Evolutionary conservation across 2,329 filamentous ascomycete genomes (phyloP), one percentile per base, ranked within the genome.

Genomic region (Berkeleyomyces basicola): DNA sequence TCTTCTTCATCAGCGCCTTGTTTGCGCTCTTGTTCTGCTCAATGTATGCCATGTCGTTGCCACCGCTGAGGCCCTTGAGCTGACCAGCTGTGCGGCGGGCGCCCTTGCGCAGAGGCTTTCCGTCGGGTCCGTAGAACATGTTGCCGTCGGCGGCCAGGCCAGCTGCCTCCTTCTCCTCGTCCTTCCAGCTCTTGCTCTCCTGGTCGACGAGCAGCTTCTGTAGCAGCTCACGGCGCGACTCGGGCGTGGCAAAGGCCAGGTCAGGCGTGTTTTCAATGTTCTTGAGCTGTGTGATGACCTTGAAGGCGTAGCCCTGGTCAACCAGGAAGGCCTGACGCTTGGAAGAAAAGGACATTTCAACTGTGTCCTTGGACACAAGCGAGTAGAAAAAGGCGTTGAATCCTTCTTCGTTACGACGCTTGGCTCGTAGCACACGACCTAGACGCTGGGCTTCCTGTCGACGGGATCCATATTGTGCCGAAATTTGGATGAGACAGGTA

Each of bases 371-470:
- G 4, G 89, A 95, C 3, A 99, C 93, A 0, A 99, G 81, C 0
- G 90, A 95, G 75, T 99, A 99, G 77, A 99, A 99, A 74, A 97
- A 99, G 0, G 93, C 93, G 71, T 99, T 99, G 74, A 99, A 99
- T 6, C 93, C 93, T 72, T 97, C 93, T 68, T 99, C 93, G 69
- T 96, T 97, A 71, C 93, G 82, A 16, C 93, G 84, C 75, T 99
- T 99, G 11, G 93, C 93, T 74, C 93, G 83, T 2, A 99, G 82
- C 68, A 99, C 97, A 60, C 93, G 86, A 3, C 93, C 93, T 0
- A 97, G 79, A 2, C 93, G 84, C 72, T 97, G 93, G 0, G 93
- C 93, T 75, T 99, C 93, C 73, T 97, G 93, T 75, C 93, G 86
- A 68, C 93, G 89, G 7, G 92, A 97, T 66, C 93, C 93, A 70